Evolutionary conservation across 2,329 filamentous ascomycete species (phyloP).

Genomic region (Epicoccum nigrum): DNA sequence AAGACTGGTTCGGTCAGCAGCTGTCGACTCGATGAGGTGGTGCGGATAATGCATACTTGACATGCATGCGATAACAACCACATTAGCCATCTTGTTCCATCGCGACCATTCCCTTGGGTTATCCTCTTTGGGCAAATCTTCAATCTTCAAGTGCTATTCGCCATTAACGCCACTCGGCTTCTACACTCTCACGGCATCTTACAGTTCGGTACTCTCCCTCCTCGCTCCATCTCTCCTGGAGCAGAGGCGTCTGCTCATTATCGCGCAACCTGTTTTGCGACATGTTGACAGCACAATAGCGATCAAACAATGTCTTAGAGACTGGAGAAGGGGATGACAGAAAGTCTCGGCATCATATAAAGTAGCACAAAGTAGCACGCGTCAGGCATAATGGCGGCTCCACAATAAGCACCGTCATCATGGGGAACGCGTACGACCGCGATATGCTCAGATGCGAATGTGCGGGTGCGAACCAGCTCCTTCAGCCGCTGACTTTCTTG

Average conservation of each 20-base stretch:
- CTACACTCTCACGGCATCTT: slow-evolving; percentile 19
- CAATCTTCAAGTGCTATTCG: slow-evolving; percentile 27
- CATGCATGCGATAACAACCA: slow-evolving; percentile 59
- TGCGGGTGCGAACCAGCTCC: background rate
- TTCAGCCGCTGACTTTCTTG: slow-evolving; percentile 7
- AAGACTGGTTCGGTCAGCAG: slow-evolving; percentile 44
- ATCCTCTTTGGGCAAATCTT: slow-evolving; percentile 45
- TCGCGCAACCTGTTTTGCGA: slow-evolving; percentile 33
- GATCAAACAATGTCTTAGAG: background rate
- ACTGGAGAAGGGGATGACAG: background rate
- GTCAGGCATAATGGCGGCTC: slow-evolving; percentile 6
- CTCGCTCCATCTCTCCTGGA: slow-evolving; percentile 40
- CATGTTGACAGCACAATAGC: slow-evolving; percentile 19
- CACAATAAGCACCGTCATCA: slow-evolving; percentile 13
- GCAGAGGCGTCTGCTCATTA: slow-evolving; percentile 50
- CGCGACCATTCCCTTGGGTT: slow-evolving; percentile 56
- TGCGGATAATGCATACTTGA: no score
- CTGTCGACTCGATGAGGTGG: background rate
- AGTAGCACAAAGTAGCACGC: no score
- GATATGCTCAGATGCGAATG: background rate
- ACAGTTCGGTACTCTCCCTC: slow-evolving; percentile 44
- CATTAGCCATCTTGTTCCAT: slow-evolving; percentile 56
- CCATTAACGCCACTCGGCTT: slow-evolving; percentile 1
- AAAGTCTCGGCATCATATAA: background rate
- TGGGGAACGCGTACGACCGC: slow-evolving; percentile 5